Evolutionary conservation across 2,329 filamentous ascomycete genomes (phyloP).

Genomic region (Chaetomium olivaceum): DNA sequence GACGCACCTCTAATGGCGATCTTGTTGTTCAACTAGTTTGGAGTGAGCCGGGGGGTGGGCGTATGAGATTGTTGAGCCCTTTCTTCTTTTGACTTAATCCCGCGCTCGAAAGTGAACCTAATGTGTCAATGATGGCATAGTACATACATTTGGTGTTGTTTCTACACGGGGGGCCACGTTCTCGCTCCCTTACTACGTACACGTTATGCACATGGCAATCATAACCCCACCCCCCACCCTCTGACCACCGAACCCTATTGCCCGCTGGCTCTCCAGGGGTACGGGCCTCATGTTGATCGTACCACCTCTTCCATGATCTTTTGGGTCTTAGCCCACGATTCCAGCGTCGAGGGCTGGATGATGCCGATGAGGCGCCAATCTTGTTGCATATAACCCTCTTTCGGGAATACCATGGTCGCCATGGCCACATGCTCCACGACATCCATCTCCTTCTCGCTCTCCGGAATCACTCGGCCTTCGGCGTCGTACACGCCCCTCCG

Average conservation of each 20-base stretch:
- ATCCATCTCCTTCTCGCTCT: conserved; percentile 52
- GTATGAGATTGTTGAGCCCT: background rate
- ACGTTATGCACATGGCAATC: conserved; percentile 12
- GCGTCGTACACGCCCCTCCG: conserved; percentile 47
- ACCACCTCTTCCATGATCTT: conserved; percentile 35
- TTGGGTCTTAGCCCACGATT: conserved; percentile 43
- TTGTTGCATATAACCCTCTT: conserved; percentile 46
- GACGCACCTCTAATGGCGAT: background rate
- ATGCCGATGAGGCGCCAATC: conserved; percentile 69
- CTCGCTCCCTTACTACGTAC: background rate
- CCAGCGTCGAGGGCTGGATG: conserved; percentile 53
- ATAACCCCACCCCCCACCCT: conserved; percentile 8
- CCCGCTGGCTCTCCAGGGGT: background rate
- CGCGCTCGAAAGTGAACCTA: background rate
- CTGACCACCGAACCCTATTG: too few relatives aligned
- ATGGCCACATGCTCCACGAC: conserved; percentile 67
- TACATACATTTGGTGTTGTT: conserved; percentile 5
- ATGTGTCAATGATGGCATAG: background rate
- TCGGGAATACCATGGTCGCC: conserved; percentile 48
- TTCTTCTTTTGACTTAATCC: background rate
- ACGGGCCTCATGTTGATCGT: conserved; percentile 27
- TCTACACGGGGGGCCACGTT: background rate
- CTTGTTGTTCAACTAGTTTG: background rate
- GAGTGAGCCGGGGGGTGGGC: background rate
- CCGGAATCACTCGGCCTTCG: conserved; percentile 42